Base-by-base conservation (phyloP, 352 stramenopile species). In the Phytophthora palmivora region DNA sequence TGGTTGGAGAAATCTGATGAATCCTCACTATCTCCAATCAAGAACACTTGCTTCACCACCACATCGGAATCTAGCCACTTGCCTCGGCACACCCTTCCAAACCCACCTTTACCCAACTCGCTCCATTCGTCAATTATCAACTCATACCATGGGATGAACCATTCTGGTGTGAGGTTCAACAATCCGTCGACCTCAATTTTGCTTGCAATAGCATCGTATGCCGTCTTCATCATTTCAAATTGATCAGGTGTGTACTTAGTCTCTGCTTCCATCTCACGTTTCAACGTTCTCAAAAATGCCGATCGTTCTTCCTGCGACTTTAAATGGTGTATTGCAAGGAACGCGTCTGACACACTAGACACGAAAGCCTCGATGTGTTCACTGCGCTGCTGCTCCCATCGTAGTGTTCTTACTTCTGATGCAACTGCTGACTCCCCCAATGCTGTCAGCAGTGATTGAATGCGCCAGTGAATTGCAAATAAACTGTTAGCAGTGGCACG, bases 101-200 rank as follows among this genome's bases (percentile, higher is more conserved):
- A 55, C 0, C 43, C 24, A 48, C 54, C 43, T 24, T 22, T 15
- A 45, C 54, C 54, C 43, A 62, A 14, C n/a, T 9, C 24, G 21
- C 6, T 10, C 33, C 43, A 54, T 16, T 62, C 34, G 9, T 62
- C 54, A 33, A 55, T 12, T 15, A 62, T 14, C 14, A 62, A 28
- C 6, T 62, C 54, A 12, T 55, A 62, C 54, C 54, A 62, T 3
- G 52, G 52, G 30, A 61, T 53, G 8, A 61, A 61, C 41, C 52
- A 61, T 42, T 46, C 44, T 7, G 54, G 43, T 30, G 26, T 33
- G 19, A 62, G 34, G 10, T 38, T 16, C 3, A 7, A 30, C 5
- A 18, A 4, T 32, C 33, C 33, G n/a, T 22, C 34, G 19, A 2
- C 24, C 11, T 11, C 21, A 28, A 28, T 28, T 28, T 28, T 3